These are phyloP conservation scores for Saccharomycopsis oosterbeekiorum DNA, from an alignment of 805 yeast genomes.

Conservation along the genomic window DNA sequence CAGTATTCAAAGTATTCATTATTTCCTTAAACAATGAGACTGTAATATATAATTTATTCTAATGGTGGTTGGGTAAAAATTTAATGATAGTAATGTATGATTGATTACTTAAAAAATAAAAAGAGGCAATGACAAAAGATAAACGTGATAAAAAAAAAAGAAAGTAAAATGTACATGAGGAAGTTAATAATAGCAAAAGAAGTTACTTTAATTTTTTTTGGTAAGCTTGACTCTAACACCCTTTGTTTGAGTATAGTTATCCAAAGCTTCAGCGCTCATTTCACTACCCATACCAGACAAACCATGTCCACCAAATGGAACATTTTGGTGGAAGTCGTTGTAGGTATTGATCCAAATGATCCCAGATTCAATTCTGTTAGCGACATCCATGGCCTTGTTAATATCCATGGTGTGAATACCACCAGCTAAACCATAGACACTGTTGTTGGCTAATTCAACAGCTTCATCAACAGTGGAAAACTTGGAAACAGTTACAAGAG, in stretches of 20 bases:
- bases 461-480: constrained; percentile 79
- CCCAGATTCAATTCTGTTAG: constrained; percentile 73
- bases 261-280: constrained; percentile 80
- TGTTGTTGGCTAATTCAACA: constrained; percentile 65
- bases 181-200: neutral
- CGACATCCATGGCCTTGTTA: constrained; percentile 64
- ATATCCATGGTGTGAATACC: constrained; percentile 77
- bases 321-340: constrained; percentile 76
- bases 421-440: constrained; percentile 82
- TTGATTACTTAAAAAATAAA: neutral
- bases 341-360: constrained; percentile 87
- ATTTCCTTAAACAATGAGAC: neutral
- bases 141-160: neutral
- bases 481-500: constrained; percentile 77
- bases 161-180: too few relatives aligned
- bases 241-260: constrained; percentile 76
- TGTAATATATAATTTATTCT: neutral
- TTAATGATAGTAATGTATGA: neutral
- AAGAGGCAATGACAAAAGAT: neutral
- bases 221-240: constrained; percentile 50
- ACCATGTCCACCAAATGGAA: constrained; percentile 92
- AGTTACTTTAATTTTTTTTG: constrained; percentile 20
- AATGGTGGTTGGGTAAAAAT: neutral
- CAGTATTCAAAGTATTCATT: too few relatives aligned
- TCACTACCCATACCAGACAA: constrained; percentile 91